Evolutionary conservation across 202 grass and related monocot species (phyloP).

Genomic region (Schoenoplectus tabernaemontani): DNA sequence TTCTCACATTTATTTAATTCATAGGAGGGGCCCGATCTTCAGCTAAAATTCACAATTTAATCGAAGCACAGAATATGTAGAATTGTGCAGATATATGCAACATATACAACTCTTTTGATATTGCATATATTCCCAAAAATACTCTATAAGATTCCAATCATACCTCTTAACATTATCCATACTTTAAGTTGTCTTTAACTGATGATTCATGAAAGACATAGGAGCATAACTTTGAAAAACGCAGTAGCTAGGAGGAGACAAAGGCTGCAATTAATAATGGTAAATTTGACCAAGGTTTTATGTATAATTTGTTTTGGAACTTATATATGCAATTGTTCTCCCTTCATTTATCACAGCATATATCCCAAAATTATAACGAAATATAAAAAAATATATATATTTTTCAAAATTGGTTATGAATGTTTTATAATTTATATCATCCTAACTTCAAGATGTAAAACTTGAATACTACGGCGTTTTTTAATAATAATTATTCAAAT

Average conservation of each 20-base stretch:
- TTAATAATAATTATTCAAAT: too few relatives aligned
- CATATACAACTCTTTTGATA: background rate
- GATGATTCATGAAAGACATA: background rate
- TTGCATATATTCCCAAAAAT: background rate
- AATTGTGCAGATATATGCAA: background rate
- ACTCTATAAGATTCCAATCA: background rate
- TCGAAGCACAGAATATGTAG: too few relatives aligned
- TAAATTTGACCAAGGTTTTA: background rate
- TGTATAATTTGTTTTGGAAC: background rate
- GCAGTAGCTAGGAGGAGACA: background rate
- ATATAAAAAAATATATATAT: background rate
- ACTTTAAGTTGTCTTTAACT: background rate
- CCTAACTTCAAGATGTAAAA: background rate
- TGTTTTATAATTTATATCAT: background rate
- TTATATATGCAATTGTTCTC: background rate
- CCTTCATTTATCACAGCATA: background rate
- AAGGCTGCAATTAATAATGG: background rate
- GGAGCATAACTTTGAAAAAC: background rate
- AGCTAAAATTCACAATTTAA: too few relatives aligned
- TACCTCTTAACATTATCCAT: background rate
- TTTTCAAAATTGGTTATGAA: background rate
- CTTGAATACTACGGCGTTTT: too few relatives aligned
- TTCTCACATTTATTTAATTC: too few relatives aligned
- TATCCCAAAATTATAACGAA: background rate
- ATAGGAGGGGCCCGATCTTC: too few relatives aligned